These are phyloP conservation scores for Suhomyces vadensis DNA, from an alignment of 805 yeast genomes.

Conservation along the genomic window DNA sequence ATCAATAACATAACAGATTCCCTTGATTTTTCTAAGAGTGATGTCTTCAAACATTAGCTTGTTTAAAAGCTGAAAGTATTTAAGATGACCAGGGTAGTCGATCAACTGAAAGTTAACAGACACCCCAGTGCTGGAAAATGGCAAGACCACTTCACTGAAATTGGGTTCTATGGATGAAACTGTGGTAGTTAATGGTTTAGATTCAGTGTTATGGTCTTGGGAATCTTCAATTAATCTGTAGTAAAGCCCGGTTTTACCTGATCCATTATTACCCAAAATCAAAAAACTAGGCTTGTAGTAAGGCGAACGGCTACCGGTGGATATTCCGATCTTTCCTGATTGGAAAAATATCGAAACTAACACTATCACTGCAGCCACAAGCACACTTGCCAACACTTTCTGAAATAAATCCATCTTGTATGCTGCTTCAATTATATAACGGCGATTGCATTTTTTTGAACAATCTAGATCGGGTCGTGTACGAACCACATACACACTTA, in stretches of 20 bases:
- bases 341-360: conserved; percentile 27
- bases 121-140: conserved; percentile 37
- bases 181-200: conserved; percentile 21
- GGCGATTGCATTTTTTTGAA: neutral
- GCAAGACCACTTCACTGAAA: conserved; percentile 28
- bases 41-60: conserved; percentile 46
- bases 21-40: conserved; percentile 49
- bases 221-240: conserved; percentile 23
- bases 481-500: neutral
- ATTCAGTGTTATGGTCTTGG: conserved; percentile 11
- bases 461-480: neutral
- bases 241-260: conserved; percentile 69
- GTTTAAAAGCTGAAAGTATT: conserved; percentile 60
- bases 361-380: conserved; percentile 29
- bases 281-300: conserved; percentile 54
- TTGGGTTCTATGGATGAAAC: conserved; percentile 43
- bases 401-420: conserved; percentile 31
- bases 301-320: conserved; percentile 8
- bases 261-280: conserved; percentile 61
- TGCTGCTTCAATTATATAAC: too few species aligned
- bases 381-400: conserved; percentile 21
- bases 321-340: conserved; percentile 8
- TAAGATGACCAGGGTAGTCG: conserved; percentile 89
- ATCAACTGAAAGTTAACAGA: conserved; percentile 49
- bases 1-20: conserved; percentile 78